Percentiles rank a stretch among this genome's conserved stretches.
Conservation (phyloP, 2,329 filamentous ascomycete species). For the Colletotrichum falcatum region DNA sequence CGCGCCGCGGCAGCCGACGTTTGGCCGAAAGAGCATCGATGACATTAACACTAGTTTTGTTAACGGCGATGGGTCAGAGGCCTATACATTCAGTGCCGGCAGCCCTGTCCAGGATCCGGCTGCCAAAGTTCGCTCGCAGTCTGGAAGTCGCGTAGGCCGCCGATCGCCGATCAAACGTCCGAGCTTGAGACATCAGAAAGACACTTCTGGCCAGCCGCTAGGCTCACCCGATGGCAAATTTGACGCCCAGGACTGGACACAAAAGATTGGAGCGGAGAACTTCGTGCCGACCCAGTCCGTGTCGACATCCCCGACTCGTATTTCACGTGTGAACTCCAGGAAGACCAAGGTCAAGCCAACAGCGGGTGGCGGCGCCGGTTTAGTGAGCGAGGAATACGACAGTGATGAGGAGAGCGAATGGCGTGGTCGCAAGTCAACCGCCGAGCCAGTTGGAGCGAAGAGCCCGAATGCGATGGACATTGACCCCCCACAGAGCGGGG, state of each 20-base stretch:
- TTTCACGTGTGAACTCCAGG: conserved; percentile 62
- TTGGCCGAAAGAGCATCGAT: conserved; percentile 65
- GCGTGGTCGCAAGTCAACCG: conserved; percentile 50
- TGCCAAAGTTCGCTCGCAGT: conserved; percentile 53
- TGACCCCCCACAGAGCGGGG: conserved; percentile 60
- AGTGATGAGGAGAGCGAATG: conserved; percentile 55
- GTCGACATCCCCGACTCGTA: conserved; percentile 59
- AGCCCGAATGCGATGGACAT: conserved; percentile 75
- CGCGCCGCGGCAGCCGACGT: conserved; percentile 53
- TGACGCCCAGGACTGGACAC: conserved; percentile 65
- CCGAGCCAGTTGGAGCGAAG: conserved; percentile 48
- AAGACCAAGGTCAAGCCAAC: conserved; percentile 69
- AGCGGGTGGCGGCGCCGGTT: conserved; percentile 55
- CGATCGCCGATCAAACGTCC: conserved; percentile 53
- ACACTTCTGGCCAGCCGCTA: conserved; percentile 31
- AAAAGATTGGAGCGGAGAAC: conserved; percentile 65
- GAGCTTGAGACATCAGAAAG: conserved; percentile 44
- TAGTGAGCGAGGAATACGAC: conserved; percentile 61
- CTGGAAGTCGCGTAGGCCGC: conserved; percentile 55
- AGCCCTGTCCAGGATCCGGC: conserved; percentile 48
- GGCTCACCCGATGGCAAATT: conserved; percentile 52
- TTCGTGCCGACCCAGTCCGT: conserved; percentile 60
- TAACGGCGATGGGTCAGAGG: conserved; percentile 58
- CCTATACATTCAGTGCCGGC: conserved; percentile 67
- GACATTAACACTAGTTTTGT: conserved; percentile 73